Evolutionary conservation across 2,329 filamentous ascomycete species (phyloP), one percentile per base, ranked within the genome.

Genomic region (Trichoderma pleuroti): DNA sequence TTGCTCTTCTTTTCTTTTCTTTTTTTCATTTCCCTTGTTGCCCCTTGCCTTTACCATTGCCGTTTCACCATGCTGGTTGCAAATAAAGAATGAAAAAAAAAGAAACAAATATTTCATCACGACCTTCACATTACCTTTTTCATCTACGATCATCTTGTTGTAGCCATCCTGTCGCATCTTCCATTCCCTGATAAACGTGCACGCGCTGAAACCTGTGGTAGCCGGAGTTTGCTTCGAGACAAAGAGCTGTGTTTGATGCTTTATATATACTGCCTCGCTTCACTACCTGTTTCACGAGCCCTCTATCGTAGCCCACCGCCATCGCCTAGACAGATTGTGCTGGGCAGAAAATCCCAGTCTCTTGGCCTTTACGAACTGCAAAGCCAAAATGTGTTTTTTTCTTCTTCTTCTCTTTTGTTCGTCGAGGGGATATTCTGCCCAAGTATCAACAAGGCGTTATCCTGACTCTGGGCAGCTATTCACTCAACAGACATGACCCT

Each of bases 201-300:
- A 72, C 59, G 26, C 30, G 54, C 26, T 24, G 61, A 59, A 52
- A 14, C n/a, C n/a, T 32, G 26, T 34, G 28, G 46, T 21, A 16
- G 26, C 54, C 16, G 54, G 64, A 11, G 60, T 52, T 36, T 72
- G 68, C 34, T 61, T 66, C 42, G 49, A 71, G 42, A 39, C 32
- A 68, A 54, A 71, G 26, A 24, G 39, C 59, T 56, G 68, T 70
- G 68, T 72, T 49, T 52, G 54, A 52, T 61, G 36, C 30, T 70
- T 64, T 73, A 71, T 72, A 71, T 71, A 72, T 72, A 70, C 32
- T 71, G 63, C 64, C 70, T 73, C 63, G 69, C 66, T 69, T 71
- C 64, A 67, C 70, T 63, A 68, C n/a, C n/a, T n/a, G 59, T 39
- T 49, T 68, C 56, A 62, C 42, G 61, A 59, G 32, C 49, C 46